Base-by-base conservation (phyloP, 2,329 filamentous ascomycete species). In the Talaromyces sp. region DNA sequence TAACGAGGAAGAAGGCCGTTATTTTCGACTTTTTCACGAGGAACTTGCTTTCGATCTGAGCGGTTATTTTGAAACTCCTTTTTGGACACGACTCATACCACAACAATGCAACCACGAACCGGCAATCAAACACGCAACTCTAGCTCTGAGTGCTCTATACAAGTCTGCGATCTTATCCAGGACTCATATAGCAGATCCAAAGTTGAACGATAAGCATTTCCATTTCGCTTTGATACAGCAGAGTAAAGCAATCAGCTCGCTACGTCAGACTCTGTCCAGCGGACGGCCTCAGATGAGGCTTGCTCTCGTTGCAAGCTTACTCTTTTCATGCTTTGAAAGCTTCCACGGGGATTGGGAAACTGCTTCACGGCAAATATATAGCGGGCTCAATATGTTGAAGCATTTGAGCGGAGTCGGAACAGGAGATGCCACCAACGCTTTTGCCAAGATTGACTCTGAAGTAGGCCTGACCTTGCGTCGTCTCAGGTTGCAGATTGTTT, bases 291-390 rank as follows among this genome's bases (percentile, higher is more conserved):
- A 52, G 28, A 52, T 52, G 28, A 52, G 48, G 28, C 48, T 52
- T 52, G 48, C 48, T 33, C 48, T 52, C 0, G 48, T 31, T 16
- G 48, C 48, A n/a, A 52, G 48, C n/a, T 52, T 52, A 25, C 48
- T 52, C 48, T 52, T 52, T 52, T 52, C 48, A 11, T 52, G 48
- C 48, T 52, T 33, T 33, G 48, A 52, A n/a, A 52, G 48, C 33
- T 52, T 52, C 28, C 48, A 52, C 7, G 48, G 48, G 12, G 16
- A 52, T 33, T 52, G 48, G 48, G 48, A n/a, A n/a, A 33, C 48
- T 16, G 48, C 48, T n/a, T 52, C 48, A 33, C 23, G 33, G 48
- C 48, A 52, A 25, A 52, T 52, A 52, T 52, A 52, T 52, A 52
- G 48, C 25, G 48, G 48, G 23, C 48, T 52, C 33, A 52, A 52